Conservation (phyloP, 1,284 basidiomycete species). For the Pisolithus thermaeus region DNA sequence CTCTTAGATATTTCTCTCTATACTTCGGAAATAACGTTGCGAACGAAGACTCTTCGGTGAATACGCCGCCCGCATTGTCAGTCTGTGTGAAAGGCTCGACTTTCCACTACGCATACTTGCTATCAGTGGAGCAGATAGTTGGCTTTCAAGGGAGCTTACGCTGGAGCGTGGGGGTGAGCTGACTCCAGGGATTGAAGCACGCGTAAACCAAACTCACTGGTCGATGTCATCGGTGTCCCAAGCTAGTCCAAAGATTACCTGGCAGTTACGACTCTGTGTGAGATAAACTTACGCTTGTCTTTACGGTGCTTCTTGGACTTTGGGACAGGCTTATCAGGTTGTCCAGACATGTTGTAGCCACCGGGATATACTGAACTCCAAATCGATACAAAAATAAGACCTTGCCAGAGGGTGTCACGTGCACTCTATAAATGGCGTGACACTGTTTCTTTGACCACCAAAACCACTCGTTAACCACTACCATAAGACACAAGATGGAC, state of each 20-base stretch:
- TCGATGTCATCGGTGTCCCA: slow-evolving; percentile 99
- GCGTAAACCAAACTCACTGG: slow-evolving; percentile 60
- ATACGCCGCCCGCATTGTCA: slow-evolving; percentile 79
- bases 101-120: slow-evolving; percentile 64
- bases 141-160: slow-evolving; percentile 20
- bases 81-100: slow-evolving; percentile 70
- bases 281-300: slow-evolving; percentile 71
- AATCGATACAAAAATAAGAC: not conserved
- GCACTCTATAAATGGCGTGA: not conserved
- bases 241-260: slow-evolving; percentile 42
- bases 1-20: slow-evolving; percentile 92
- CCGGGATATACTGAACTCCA: not conserved
- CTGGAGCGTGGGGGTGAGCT: slow-evolving; percentile 23
- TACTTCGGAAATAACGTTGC: slow-evolving; percentile 99
- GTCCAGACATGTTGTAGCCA: slow-evolving; percentile 39
- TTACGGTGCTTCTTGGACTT: slow-evolving; percentile 91
- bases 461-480: not conserved
- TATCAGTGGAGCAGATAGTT: slow-evolving; percentile 10
- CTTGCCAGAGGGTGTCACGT: not conserved
- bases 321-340: slow-evolving; percentile 38
- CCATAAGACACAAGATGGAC: slow-evolving; percentile 32
- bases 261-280: not conserved
- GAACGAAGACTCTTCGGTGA: slow-evolving; percentile 95
- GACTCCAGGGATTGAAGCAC: slow-evolving; percentile 4
- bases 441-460: not conserved